Evolutionary conservation across 1,284 basidiomycete genomes (phyloP), one percentile per base, ranked within the genome.

Genomic region (Athelia psychrophila): DNA sequence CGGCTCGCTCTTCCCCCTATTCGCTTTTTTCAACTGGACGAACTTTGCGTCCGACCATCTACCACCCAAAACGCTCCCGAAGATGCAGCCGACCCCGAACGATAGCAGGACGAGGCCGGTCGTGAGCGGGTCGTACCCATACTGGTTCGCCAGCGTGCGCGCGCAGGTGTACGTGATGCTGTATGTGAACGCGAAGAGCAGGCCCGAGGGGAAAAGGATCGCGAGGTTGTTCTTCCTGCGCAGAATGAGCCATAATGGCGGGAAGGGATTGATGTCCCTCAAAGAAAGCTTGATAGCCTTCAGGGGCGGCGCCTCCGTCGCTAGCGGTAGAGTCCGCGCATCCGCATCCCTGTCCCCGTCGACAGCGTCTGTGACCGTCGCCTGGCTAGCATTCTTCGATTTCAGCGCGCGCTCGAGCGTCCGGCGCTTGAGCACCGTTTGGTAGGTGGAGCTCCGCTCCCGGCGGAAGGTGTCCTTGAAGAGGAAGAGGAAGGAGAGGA

Each of bases 381-480:
- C 6, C 27, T 30, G 27, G 38, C 38, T 42, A 16, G 6, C 38
- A n/a, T n/a, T 42, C 6, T 22, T 6, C n/a, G 38, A 18, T 42
- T 22, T 42, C 38, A 42, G 27, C 27, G 35, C 58, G 45, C 20
- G 23, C 12, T 48, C 49, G 49, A 27, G 49, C 44, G 16, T 58
- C 54, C 57, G 64, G 57, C 50, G 61, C 55, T 63, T 73, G 24
- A 86, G 65, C 3, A 83, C 82, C 46, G 72, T 75, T 63, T 91
- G 89, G 63, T 93, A 95, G 6, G 83, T 80, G 33, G 86, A 67
- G 55, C 89, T 92, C 24, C 93, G 83, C 64, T 94, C 90, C 51
- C 77, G 73, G 15, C 93, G 80, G 73, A 91, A 95, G 1, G 91
- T 93, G 60, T 95, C 93, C 50, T 82, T 83, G 73, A 93, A 86